phyloP scores from a whole-genome alignment of 768 basidiomycete genomes.

The Lentinus brumalis region DNA sequence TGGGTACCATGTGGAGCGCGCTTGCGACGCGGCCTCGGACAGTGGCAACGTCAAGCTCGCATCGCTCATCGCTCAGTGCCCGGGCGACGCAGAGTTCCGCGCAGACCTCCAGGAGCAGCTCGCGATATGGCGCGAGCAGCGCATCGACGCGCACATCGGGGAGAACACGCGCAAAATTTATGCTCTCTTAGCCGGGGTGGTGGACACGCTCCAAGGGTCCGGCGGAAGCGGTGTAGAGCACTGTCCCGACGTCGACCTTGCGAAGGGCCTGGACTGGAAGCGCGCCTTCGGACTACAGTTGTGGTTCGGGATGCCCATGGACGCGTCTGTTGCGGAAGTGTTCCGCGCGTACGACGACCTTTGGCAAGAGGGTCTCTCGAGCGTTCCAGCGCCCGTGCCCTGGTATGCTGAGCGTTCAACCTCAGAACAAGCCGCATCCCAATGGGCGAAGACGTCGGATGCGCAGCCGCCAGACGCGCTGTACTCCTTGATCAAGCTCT shows the following conservation, averaged over 20 bases:
- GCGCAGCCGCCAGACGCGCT: slow-evolving; percentile 65
- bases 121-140: slow-evolving; percentile 79
- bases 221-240: slow-evolving; percentile 53
- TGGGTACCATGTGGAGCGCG: slow-evolving; percentile 86
- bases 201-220: slow-evolving; percentile 57
- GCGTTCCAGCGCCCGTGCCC: slow-evolving; percentile 57
- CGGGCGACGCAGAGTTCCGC: slow-evolving; percentile 74
- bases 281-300: slow-evolving; percentile 86
- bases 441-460: slow-evolving; percentile 47
- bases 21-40: slow-evolving; percentile 72
- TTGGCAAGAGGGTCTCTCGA: slow-evolving; percentile 38
- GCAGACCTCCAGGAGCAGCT: slow-evolving; percentile 76
- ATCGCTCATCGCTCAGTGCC: slow-evolving; percentile 85
- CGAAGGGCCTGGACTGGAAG: slow-evolving; percentile 89
- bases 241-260: slow-evolving; percentile 60
- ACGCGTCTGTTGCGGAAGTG: slow-evolving; percentile 69
- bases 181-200: slow-evolving; percentile 79
- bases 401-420: slow-evolving; percentile 49
- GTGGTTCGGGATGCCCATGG: slow-evolving; percentile 82
- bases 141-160: slow-evolving; percentile 68
- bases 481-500: slow-evolving; percentile 79
- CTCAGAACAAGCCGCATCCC: slow-evolving; percentile 24
- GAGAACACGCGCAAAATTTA: slow-evolving; percentile 77
- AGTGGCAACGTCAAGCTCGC: slow-evolving; percentile 83
- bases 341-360: slow-evolving; percentile 60